Conservation (phyloP, 2,329 filamentous ascomycete genomes). For the Colletotrichum tofieldiae region DNA sequence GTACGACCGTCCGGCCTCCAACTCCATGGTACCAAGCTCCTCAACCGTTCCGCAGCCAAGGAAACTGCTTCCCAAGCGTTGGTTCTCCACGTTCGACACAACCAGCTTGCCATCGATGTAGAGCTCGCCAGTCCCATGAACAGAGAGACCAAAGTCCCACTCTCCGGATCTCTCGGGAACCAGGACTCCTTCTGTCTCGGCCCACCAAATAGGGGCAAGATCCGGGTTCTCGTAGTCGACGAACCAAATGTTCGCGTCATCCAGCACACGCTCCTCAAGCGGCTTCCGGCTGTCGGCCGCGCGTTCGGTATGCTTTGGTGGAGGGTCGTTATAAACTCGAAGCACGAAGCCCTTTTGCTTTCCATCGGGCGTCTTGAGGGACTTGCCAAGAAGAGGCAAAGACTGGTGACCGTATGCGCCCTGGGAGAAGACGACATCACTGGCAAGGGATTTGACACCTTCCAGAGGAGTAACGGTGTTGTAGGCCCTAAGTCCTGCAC, state of each 20-base stretch:
- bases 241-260: constrained; percentile 47
- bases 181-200: constrained; percentile 46
- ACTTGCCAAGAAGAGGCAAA: constrained; percentile 51
- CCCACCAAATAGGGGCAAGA: constrained; percentile 46
- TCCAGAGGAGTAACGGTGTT: constrained; percentile 52
- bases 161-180: constrained; percentile 43
- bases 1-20: constrained; percentile 51
- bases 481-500: constrained; percentile 51
- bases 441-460: constrained; percentile 47
- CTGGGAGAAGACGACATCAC: constrained; percentile 46
- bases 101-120: constrained; percentile 52
- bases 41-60: constrained; percentile 55
- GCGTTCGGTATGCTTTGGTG: constrained; percentile 7
- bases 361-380: constrained; percentile 46
- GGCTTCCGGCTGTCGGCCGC: constrained; percentile 24
- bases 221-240: constrained; percentile 49
- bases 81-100: constrained; percentile 52
- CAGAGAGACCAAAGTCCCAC: constrained; percentile 54
- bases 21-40: constrained; percentile 45
- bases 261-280: constrained; percentile 46
- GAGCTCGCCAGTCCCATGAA: constrained; percentile 54
- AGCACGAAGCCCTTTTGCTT: constrained; percentile 46
- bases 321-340: constrained; percentile 48
- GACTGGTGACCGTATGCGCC: constrained; percentile 52
- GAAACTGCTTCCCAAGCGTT: constrained; percentile 55